phyloP scores from a whole-genome alignment of 306 rosid genomes.

The Argentina anserina region DNA sequence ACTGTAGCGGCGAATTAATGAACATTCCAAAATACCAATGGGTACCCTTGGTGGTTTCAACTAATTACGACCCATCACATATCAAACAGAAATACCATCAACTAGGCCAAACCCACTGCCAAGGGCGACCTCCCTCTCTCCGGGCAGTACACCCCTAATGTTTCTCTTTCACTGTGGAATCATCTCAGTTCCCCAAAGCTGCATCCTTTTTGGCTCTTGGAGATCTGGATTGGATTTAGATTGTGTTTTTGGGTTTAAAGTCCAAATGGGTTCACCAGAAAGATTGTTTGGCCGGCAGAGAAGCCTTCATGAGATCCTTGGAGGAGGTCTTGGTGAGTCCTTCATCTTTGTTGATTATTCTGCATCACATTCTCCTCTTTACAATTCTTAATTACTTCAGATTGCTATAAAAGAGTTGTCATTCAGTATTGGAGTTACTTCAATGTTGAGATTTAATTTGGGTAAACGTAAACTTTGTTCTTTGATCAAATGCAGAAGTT shows the following conservation, averaged over 20 bases:
- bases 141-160: too few relatives aligned
- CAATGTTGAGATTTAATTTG: background rate
- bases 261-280: slow-evolving; percentile 65
- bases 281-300: slow-evolving; percentile 64
- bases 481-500: background rate
- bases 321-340: slow-evolving; percentile 68
- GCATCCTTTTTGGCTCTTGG: slow-evolving; percentile 4
- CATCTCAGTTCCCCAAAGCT: slow-evolving; percentile 27
- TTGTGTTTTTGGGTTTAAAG: slow-evolving; percentile 11
- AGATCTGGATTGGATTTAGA: slow-evolving; percentile 41
- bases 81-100: too few relatives aligned
- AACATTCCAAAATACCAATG: too few relatives aligned
- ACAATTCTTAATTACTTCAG: background rate
- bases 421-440: background rate
- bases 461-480: background rate
- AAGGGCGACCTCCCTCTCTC: too few relatives aligned
- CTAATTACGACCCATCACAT: too few relatives aligned
- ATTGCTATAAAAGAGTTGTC: background rate
- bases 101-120: too few relatives aligned
- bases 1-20: too few relatives aligned
- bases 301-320: slow-evolving; percentile 73
- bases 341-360: slow-evolving; percentile 19
- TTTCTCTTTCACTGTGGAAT: slow-evolving; percentile 24
- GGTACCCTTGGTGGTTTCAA: too few relatives aligned
- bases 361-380: background rate